Evolutionary conservation across 768 basidiomycete genomes (phyloP).

Genomic region (Pulveroboletus ravenelii): DNA sequence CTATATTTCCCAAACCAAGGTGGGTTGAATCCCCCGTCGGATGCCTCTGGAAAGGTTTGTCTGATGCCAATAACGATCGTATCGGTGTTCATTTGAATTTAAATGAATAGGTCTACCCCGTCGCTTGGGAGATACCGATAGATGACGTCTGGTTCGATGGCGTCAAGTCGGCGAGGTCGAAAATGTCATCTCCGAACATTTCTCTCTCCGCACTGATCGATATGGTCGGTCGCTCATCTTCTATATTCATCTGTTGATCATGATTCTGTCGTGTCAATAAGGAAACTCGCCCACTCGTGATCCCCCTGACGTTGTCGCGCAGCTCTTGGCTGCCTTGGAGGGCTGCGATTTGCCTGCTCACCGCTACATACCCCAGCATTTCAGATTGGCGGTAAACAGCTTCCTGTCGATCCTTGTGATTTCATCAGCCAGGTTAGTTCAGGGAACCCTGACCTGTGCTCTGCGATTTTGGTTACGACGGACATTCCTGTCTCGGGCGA

Average conservation of each 20-base stretch:
- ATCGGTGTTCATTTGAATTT: not conserved
- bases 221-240: slow-evolving; percentile 41
- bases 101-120: slow-evolving; percentile 45
- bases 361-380: slow-evolving; percentile 62
- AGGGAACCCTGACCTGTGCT: slow-evolving; percentile 41
- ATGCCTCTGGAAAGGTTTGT: slow-evolving; percentile 58
- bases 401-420: slow-evolving; percentile 74
- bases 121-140: slow-evolving; percentile 68
- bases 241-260: not conserved
- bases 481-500: slow-evolving; percentile 54
- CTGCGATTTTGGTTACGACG: slow-evolving; percentile 52
- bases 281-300: slow-evolving; percentile 77
- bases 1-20: slow-evolving; percentile 49
- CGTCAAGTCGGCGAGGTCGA: slow-evolving; percentile 50
- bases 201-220: slow-evolving; percentile 64
- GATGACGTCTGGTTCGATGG: slow-evolving; percentile 74
- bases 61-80: not conserved
- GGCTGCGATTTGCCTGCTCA: slow-evolving; percentile 51
- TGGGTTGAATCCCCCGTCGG: slow-evolving; percentile 50
- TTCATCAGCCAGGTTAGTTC: slow-evolving; percentile 44
- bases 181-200: slow-evolving; percentile 43
- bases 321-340: slow-evolving; percentile 43
- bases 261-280: slow-evolving; percentile 29
- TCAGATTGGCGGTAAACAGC: slow-evolving; percentile 60
- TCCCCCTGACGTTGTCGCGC: slow-evolving; percentile 56